Evolutionary conservation across 805 yeast species (phyloP).

Genomic region (Kodamaea leandrae): DNA sequence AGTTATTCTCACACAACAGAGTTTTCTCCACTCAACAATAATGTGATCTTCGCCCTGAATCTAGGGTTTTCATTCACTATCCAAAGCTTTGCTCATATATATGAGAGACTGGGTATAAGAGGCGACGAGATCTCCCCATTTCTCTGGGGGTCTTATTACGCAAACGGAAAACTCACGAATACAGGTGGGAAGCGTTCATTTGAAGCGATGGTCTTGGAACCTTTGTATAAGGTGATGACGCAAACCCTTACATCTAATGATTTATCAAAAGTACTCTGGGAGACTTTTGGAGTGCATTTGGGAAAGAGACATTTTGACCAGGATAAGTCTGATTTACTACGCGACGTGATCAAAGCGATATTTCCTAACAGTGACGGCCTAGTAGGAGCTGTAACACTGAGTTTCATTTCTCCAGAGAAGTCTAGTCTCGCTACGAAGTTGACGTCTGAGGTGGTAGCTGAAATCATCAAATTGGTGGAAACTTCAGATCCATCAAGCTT

Average conservation of each 20-base stretch:
- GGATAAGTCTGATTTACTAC: slow-evolving; percentile 61
- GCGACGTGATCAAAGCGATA: slow-evolving; percentile 49
- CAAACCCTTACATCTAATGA: slow-evolving; percentile 50
- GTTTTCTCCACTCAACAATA: slow-evolving; percentile 60
- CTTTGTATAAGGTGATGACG: slow-evolving; percentile 73
- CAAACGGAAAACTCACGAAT: slow-evolving; percentile 46
- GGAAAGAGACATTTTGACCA: slow-evolving; percentile 39
- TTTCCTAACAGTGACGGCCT: slow-evolving; percentile 54
- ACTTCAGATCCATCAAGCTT: slow-evolving; percentile 51
- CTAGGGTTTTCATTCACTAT: slow-evolving; percentile 66
- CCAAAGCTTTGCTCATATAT: slow-evolving; percentile 57
- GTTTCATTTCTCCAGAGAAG: slow-evolving; percentile 26
- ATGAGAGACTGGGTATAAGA: slow-evolving; percentile 18
- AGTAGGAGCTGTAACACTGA: slow-evolving; percentile 43
- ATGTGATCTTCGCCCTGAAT: slow-evolving; percentile 73
- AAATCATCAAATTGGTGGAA: slow-evolving; percentile 53
- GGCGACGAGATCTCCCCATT: slow-evolving; percentile 41
- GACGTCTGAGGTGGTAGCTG: too few relatives aligned
- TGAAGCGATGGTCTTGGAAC: slow-evolving; percentile 65
- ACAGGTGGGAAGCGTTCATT: slow-evolving; percentile 35
- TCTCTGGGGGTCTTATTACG: slow-evolving; percentile 78
- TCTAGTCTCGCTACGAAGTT: too few relatives aligned
- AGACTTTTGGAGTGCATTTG: slow-evolving; percentile 47
- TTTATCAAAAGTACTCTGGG: slow-evolving; percentile 44
- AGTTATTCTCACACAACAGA: slow-evolving; percentile 25